These are phyloP conservation scores for Sabuloglossum arenarium DNA, from an alignment of 495 filamentous ascomycete genomes.

Conservation along the genomic window DNA sequence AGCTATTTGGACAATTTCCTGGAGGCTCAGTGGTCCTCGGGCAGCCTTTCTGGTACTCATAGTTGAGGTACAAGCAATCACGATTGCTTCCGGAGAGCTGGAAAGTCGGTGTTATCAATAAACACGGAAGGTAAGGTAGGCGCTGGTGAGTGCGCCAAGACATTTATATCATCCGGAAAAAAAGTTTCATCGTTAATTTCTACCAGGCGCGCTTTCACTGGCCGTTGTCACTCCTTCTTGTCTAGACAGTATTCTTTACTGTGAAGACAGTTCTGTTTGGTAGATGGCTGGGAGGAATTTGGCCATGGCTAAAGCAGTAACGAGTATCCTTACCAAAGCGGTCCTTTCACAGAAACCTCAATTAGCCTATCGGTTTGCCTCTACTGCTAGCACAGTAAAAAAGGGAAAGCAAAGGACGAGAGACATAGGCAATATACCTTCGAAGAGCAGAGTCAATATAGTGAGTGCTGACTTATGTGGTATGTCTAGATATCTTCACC, in stretches of 20 bases:
- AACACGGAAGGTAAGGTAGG: too few relatives aligned
- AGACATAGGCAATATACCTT: not conserved
- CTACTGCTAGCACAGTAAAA: not conserved
- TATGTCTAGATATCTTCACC: conserved; percentile 16
- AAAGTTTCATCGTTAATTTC: too few relatives aligned
- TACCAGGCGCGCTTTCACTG: too few relatives aligned
- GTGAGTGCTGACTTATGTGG: conserved; percentile 39
- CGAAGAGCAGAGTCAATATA: conserved; percentile 18
- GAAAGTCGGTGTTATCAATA: not conserved
- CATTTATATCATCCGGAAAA: too few relatives aligned
- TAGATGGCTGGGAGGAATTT: not conserved
- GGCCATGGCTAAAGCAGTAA: not conserved
- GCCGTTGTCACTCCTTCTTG: too few relatives aligned
- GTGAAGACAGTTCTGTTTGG: too few relatives aligned
- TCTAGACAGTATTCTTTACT: too few relatives aligned
- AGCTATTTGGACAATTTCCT: conserved; percentile 50
- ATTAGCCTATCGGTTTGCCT: not conserved
- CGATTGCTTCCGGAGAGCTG: not conserved
- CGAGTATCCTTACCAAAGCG: not conserved
- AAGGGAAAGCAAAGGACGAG: not conserved
- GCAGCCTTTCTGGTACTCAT: not conserved
- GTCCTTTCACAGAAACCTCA: not conserved
- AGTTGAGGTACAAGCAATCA: not conserved
- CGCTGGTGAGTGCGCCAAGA: not conserved
- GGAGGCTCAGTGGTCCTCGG: conserved; percentile 39